Evolutionary conservation across 2,329 filamentous ascomycete genomes (phyloP).

Genomic region (Phaeosphaeria sp.): DNA sequence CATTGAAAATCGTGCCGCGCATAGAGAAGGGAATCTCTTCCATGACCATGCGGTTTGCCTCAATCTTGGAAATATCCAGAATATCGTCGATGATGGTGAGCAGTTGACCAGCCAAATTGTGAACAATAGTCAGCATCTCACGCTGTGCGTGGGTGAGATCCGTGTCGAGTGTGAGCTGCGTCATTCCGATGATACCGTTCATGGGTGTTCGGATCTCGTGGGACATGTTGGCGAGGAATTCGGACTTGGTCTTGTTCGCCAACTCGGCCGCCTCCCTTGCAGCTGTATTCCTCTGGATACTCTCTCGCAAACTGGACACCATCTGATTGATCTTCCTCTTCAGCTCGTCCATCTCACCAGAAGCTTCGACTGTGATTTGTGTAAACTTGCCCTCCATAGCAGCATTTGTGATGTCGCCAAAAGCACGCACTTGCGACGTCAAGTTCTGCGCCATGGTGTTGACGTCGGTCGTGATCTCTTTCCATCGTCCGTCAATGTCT

Average conservation of each 20-base stretch:
- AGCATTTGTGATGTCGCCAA: slow-evolving; percentile 97
- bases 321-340: slow-evolving; percentile 99
- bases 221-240: slow-evolving; percentile 98
- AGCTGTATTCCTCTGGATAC: slow-evolving; percentile 94
- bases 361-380: slow-evolving; percentile 95
- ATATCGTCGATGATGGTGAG: slow-evolving; percentile 91
- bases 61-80: slow-evolving; percentile 76
- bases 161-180: slow-evolving; percentile 92
- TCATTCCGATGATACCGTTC: slow-evolving; percentile 99
- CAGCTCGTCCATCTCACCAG: slow-evolving; percentile 98
- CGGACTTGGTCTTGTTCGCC: slow-evolving; percentile 97
- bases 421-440: slow-evolving; percentile 96
- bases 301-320: slow-evolving; percentile 94
- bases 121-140: slow-evolving; percentile 98
- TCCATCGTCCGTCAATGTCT: slow-evolving; percentile 93
- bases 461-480: slow-evolving; percentile 96
- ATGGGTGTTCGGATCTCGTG: slow-evolving; percentile 98
- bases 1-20: slow-evolving; percentile 94
- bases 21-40: slow-evolving; percentile 97
- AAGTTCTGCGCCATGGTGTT: slow-evolving; percentile 86
- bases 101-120: slow-evolving; percentile 93
- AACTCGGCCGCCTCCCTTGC: slow-evolving; percentile 94
- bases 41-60: slow-evolving; percentile 97
- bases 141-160: slow-evolving; percentile 92
- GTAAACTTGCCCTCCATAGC: slow-evolving; percentile 97